Conservation (phyloP, 306 rosid species). For the Quercus agrifolia region DNA sequence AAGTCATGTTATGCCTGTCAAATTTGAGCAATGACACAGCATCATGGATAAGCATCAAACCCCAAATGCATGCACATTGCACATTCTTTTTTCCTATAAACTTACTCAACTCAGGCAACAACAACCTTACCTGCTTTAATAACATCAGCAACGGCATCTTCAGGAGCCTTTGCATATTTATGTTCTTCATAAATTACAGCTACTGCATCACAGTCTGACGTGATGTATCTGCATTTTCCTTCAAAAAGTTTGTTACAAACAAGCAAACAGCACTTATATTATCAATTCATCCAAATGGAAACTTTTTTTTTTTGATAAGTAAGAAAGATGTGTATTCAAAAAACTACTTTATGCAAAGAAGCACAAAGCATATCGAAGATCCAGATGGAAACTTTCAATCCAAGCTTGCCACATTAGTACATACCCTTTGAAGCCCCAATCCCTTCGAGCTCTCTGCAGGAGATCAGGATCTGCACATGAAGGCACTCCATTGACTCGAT, state of each 20-base stretch:
- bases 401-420: background rate
- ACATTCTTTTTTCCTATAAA: background rate
- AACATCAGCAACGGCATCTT: slow-evolving; percentile 84
- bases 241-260: background rate
- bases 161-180: slow-evolving; percentile 39
- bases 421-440: slow-evolving; percentile 86
- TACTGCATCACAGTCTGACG: slow-evolving; percentile 96
- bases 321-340: no score
- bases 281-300: background rate
- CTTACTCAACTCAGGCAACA: background rate
- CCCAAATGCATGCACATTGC: background rate
- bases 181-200: slow-evolving; percentile 81
- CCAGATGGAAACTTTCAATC: background rate
- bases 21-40: background rate
- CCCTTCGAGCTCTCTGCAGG: slow-evolving; percentile 50
- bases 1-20: background rate
- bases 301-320: background rate
- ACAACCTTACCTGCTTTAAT: slow-evolving; percentile 72
- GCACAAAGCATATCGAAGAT: background rate
- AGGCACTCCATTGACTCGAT: slow-evolving; percentile 81
- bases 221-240: slow-evolving; percentile 59
- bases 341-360: no score
- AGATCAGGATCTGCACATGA: slow-evolving; percentile 79
- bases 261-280: background rate
- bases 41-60: background rate